Base-by-base conservation (phyloP, 345 rosid species). In the Rhizophora mangle region DNA sequence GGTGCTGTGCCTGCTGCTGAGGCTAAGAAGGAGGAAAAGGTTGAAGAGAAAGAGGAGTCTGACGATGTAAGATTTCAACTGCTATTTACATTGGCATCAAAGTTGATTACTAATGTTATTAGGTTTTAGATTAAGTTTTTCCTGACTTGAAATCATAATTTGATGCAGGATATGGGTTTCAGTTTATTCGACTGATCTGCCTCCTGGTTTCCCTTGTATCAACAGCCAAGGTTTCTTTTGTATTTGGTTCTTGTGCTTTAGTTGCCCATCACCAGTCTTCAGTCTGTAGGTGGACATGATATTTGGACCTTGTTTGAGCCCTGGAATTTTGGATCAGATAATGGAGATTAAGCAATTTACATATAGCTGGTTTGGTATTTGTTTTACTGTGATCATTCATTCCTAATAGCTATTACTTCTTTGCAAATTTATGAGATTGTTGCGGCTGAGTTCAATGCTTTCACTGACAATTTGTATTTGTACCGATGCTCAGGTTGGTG, bases 131-230 rank as follows among this genome's bases (percentile, higher is more conserved):
- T 43, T 43, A 13, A 43, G 49, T 13, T 15, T 29, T 69, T 9
- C 61, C 30, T 70, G 62, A 8, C 58, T 58, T 37, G 22, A 46
- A 51, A 31, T 19, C 62, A 1, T 34, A 15, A 46, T 56, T 70
- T 60, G 62, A 13, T 87, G 80, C 89, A 82, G 93, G 93, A 74
- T 58, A 89, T 89, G 97, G 95, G 95, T 54, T 86, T 91, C 93
- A 84, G 97, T 59, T 87, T 91, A 62, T 87, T 91, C 21, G 93
- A 87, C 75, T 87, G 82, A 78, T 80, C 49, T 56, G 15, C 15
- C 31, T 27, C 19, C 21, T 68, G 27, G 36, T 39, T 27, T 43
- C 6, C 0, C 18, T 24, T 63, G 61, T 62, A 72, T 65, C 68
- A 32, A 47, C 29, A 0, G 22, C 49, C 49, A 15, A 43, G n/a